Evolutionary conservation across 176 grass and related monocot species (phyloP), one percentile per base, ranked within the genome.

Genomic region (Zoysia japonica): DNA sequence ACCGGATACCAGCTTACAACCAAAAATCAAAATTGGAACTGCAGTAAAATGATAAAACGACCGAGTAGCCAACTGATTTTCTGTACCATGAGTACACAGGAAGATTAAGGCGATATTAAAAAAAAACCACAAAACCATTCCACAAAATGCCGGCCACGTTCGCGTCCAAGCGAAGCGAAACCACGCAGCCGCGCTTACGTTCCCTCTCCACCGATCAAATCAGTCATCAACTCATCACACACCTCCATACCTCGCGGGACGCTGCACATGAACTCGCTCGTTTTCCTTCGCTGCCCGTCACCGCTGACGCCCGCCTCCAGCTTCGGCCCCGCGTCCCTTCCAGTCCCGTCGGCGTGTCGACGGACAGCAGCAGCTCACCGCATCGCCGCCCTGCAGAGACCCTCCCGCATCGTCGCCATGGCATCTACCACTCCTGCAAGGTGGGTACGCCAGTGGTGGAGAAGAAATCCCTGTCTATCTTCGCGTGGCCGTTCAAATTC

Each of bases 391-490:
- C 39, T 11, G 2, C 68, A 15, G 55, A 14, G 45, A 2, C 42
- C n/a, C 3, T 19, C 76, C 15, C 70, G 76, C 20, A 75, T 52
- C 53, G 76, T 64, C 76, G 81, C 81, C 81, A 88, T 88, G 86
- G 86, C 86, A 43, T 11, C 81, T 45, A 15, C 70, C 47, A 39
- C 47, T 9, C 86, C 81, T 5, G 20, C 43, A 43, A 88, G 82
- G 86, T 88, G 76, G 80, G 76, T 43, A 60, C 13, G 52, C 61
- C 35, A 38, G 68, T 9, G 14, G 17, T 43, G 74, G 49, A 40
- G 43, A 4, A 28, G 78, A 35, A 11, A 72, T 55, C 41, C 36
- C 54, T 67, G 11, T 7, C 11, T 28, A 9, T 57, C 44, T 0
- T 7, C 0, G 11, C 1, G 17, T 9, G 36, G 11, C 11, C 6